Conservation (phyloP, 2,329 filamentous ascomycete genomes). For the Ophiostoma himal-ulmi region DNA sequence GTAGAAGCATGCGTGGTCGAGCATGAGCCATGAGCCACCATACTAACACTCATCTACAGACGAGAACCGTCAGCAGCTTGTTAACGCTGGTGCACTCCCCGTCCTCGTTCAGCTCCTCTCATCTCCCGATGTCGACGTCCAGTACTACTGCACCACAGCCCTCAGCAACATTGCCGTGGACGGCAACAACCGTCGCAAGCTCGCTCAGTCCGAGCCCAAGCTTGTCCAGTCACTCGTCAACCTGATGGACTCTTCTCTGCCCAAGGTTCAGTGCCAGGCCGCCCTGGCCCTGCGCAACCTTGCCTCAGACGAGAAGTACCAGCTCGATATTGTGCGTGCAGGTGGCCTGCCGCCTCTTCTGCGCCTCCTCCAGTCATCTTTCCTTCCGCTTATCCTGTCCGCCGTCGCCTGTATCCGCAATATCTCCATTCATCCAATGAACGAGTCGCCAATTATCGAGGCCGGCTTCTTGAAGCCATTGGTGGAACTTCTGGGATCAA, state of each 20-base stretch:
- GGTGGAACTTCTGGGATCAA: conserved; percentile 88
- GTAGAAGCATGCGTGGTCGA: neutral
- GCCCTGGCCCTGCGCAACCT: conserved; percentile 89
- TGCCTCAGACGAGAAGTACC: conserved; percentile 96
- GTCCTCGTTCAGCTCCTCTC: conserved; percentile 92
- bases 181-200: conserved; percentile 78
- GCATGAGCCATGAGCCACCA: neutral
- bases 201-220: conserved; percentile 84
- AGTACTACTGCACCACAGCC: conserved; percentile 98
- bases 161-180: conserved; percentile 98
- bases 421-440: conserved; percentile 95
- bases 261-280: conserved; percentile 96
- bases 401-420: conserved; percentile 98
- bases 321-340: conserved; percentile 91
- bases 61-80: conserved; percentile 94
- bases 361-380: conserved; percentile 87
- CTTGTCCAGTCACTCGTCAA: conserved; percentile 91
- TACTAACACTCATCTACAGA: conserved; percentile 47
- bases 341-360: conserved; percentile 80
- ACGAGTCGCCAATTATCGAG: conserved; percentile 98
- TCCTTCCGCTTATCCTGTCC: conserved; percentile 89
- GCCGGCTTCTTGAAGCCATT: conserved; percentile 91
- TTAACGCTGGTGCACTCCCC: conserved; percentile 95
- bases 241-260: conserved; percentile 94
- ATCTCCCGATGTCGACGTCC: conserved; percentile 90